Conservation (phyloP, 106 monocot species). For the Platanthera zijinensis region DNA sequence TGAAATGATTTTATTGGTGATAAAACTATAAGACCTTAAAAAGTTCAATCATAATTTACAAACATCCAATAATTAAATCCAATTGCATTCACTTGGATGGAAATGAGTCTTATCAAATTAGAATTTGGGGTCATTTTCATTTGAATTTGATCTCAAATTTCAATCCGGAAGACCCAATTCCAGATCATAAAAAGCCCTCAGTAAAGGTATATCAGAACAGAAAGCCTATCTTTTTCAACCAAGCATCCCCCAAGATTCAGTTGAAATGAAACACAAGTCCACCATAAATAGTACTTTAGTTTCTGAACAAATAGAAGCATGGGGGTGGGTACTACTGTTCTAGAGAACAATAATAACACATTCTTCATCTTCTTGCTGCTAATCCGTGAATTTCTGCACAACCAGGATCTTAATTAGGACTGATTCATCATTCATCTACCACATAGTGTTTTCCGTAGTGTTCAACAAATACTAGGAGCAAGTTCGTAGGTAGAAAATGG, state of each 20-base stretch:
- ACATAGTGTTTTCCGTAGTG: background rate
- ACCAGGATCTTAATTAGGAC: no score
- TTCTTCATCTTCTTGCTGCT: background rate
- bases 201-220: background rate
- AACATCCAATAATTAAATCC: no score
- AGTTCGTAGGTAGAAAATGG: background rate
- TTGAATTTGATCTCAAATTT: no score
- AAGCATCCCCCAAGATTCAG: background rate
- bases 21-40: no score
- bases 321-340: background rate
- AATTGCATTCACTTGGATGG: no score
- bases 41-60: no score
- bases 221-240: background rate
- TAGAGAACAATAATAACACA: background rate
- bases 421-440: no score
- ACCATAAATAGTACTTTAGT: background rate
- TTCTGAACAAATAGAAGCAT: background rate
- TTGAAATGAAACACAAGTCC: background rate
- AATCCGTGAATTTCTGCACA: background rate
- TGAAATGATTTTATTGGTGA: no score
- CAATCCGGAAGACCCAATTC: no score
- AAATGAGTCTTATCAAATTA: no score
- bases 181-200: no score
- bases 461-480: background rate
- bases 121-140: no score